These are phyloP conservation scores for Apiospora pterosperma DNA, from an alignment of 2,329 filamentous ascomycete genomes.

Conservation along the genomic window DNA sequence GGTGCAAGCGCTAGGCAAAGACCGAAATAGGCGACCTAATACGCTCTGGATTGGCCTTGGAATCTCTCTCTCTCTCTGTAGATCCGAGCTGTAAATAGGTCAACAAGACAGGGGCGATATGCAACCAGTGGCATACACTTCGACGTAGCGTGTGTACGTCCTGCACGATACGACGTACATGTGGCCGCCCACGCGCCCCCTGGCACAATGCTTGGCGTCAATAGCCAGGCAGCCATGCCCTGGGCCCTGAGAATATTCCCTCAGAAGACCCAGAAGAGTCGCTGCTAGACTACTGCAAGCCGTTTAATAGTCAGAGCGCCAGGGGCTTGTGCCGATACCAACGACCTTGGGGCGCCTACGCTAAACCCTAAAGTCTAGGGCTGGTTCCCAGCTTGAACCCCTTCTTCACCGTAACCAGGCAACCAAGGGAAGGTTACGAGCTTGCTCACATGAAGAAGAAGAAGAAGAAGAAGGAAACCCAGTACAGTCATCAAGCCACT, in stretches of 20 bases:
- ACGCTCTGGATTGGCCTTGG: not conserved
- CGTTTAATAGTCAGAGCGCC: not conserved
- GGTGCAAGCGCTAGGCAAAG: not conserved
- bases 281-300: not conserved
- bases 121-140: not conserved
- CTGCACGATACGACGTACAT: not conserved
- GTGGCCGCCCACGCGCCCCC: not conserved
- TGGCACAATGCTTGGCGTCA: not conserved
- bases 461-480: too few relatives aligned
- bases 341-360: not conserved
- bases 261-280: not conserved
- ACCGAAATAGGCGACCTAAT: not conserved
- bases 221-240: not conserved
- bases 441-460: not conserved
- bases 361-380: not conserved
- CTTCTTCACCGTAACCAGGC: not conserved
- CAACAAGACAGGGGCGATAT: not conserved
- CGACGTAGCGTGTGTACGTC: not conserved
- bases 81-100: not conserved
- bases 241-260: too few relatives aligned
- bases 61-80: not conserved
- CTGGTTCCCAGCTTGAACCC: not conserved
- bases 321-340: not conserved
- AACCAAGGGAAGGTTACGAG: not conserved
- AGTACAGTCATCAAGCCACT: not conserved